Base-by-base conservation (phyloP, 2,329 filamentous ascomycete species). In the Lojkania enalia region DNA sequence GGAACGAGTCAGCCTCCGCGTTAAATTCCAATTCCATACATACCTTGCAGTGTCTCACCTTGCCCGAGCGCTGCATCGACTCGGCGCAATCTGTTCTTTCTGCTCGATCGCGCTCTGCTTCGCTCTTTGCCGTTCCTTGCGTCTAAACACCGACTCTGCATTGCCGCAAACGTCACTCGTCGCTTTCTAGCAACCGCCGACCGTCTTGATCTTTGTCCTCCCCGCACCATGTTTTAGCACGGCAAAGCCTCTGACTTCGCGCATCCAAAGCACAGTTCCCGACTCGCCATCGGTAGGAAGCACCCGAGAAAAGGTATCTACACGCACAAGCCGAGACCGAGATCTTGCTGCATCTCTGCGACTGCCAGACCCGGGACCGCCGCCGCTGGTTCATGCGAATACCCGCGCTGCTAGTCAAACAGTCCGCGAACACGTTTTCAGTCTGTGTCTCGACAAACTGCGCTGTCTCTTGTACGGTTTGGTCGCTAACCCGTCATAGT, bases 371-470 rank as follows among this genome's bases (percentile, higher is more conserved):
- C 64, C 60, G 61, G 60, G 43, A n/a, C n/a, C 45, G 42, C 45
- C 59, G 51, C 64, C 49, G 54, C 56, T 61, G 56, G 46, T 64
- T 60, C 51, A 57, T 64, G 61, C 59, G 42, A 55, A 43, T 54
- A 52, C 48, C 57, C 57, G 60, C 53, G 39, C 44, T 50, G 45
- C 51, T 52, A 57, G 60, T 66, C 64, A 68, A 69, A 67, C 66
- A 58, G 39, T 52, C 52, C 48, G 51, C 51, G 59, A 61, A 69
- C 66, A 68, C 67, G 64, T 68, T 61, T 60, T 57, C 57, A 55
- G 60, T 61, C 64, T 69, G 64, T 64, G 63, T 66, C 55, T 59
- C 59, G 52, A 48, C 67, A 69, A 70, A 67, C 65, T 46, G 54
- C 54, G 35, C 47, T 55, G 57, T 41, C 39, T 65, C 61, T 68